phyloP scores from a whole-genome alignment of 208 protist species.

The Crithidia sp. region DNA sequence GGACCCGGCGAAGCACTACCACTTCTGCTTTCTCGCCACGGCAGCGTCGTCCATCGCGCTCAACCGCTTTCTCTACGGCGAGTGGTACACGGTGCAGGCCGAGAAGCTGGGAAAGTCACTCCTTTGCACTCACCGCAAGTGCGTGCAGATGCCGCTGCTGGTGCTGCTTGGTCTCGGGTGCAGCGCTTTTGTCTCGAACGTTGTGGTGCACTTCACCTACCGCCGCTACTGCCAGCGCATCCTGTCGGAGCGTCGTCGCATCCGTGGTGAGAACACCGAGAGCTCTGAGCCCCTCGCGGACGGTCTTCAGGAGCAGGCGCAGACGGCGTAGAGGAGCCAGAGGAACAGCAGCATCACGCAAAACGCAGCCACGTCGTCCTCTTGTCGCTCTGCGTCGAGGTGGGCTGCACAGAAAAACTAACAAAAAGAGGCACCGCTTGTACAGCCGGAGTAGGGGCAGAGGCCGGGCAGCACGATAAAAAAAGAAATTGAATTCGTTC shows the following conservation, averaged over 20 bases:
- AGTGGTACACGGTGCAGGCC: conserved; percentile 55
- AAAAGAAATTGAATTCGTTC: no score
- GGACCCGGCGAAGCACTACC: conserved; percentile 67
- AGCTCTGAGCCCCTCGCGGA: background rate
- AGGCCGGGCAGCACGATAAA: no score
- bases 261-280: conserved; percentile 29
- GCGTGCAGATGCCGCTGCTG: conserved; percentile 50
- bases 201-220: conserved; percentile 53
- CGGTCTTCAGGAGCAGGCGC: background rate
- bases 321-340: background rate
- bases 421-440: no score
- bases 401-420: no score
- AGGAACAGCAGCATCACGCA: background rate
- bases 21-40: conserved; percentile 43
- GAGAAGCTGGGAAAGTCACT: conserved; percentile 39
- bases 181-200: conserved; percentile 44
- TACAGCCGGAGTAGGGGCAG: no score
- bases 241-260: conserved; percentile 45
- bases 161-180: conserved; percentile 50
- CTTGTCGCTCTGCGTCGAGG: no score
- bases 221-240: conserved; percentile 38
- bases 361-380: background rate
- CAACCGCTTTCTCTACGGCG: conserved; percentile 61
- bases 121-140: conserved; percentile 41
- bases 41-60: conserved; percentile 43